phyloP scores from a whole-genome alignment of 2,329 filamentous ascomycete genomes.

The Westerdykella aurantiaca region DNA sequence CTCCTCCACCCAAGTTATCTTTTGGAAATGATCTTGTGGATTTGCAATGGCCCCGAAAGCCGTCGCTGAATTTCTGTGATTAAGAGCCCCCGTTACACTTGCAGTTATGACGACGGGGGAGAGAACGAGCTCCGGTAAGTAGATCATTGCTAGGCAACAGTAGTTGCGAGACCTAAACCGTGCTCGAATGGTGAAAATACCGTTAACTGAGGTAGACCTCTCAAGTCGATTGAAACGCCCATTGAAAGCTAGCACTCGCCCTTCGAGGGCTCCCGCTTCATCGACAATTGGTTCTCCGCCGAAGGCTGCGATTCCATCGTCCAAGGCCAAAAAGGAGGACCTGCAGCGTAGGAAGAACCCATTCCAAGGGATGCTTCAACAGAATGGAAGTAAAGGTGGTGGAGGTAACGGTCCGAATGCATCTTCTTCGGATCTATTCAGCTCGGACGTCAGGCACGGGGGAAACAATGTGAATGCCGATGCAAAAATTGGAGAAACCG shows the following conservation, averaged over 20 bases:
- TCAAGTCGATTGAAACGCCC: conserved; percentile 24
- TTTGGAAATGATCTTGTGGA: too few relatives aligned
- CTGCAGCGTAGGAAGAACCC: conserved; percentile 24
- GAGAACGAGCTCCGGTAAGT: conserved; percentile 27
- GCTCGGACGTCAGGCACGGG: conserved; percentile 1
- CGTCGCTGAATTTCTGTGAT: too few relatives aligned
- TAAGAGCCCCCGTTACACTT: too few relatives aligned
- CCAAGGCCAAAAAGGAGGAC: conserved; percentile 28
- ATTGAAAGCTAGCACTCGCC: conserved; percentile 18
- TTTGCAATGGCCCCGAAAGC: too few relatives aligned
- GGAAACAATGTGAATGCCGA: conserved; percentile 2
- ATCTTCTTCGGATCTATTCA: conserved; percentile 3
- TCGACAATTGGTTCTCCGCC: conserved; percentile 24
- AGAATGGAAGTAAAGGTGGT: background rate
- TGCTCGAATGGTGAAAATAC: too few relatives aligned
- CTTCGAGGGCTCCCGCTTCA: conserved; percentile 15
- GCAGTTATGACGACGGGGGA: conserved; percentile 23
- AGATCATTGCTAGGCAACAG: background rate
- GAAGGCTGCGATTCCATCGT: conserved; percentile 23
- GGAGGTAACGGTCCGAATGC: conserved; percentile 1
- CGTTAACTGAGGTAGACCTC: conserved; percentile 11
- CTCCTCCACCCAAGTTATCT: too few relatives aligned
- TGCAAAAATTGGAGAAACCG: too few relatives aligned
- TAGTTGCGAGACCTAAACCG: too few relatives aligned
- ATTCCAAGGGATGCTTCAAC: conserved; percentile 29